These are phyloP conservation scores for Clavaria fumosa DNA, from an alignment of 768 basidiomycete species.

Conservation along the genomic window DNA sequence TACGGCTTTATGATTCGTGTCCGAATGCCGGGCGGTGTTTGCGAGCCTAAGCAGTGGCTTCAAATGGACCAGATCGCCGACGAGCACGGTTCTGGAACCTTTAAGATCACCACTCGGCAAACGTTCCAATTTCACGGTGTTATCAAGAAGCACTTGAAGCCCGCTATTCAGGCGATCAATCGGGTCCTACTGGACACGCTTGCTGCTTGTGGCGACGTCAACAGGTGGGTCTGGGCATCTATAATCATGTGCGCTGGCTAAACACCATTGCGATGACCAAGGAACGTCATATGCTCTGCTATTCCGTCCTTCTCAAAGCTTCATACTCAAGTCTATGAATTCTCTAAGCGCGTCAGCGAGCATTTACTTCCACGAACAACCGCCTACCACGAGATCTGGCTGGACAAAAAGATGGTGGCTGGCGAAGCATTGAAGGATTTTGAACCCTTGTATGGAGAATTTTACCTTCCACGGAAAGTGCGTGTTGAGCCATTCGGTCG, in stretches of 20 bases:
- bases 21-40: constrained; percentile 92
- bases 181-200: constrained; percentile 81
- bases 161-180: constrained; percentile 94
- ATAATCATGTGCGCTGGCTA: neutral
- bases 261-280: constrained; percentile 17
- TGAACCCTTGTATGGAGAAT: constrained; percentile 95
- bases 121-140: constrained; percentile 99
- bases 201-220: constrained; percentile 97
- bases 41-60: constrained; percentile 83
- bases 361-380: constrained; percentile 80
- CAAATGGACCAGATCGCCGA: constrained; percentile 94
- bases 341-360: constrained; percentile 70
- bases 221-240: constrained; percentile 37
- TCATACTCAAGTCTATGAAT: constrained; percentile 70
- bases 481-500: constrained; percentile 9
- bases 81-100: constrained; percentile 82
- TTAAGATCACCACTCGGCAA: constrained; percentile 94
- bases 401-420: constrained; percentile 91
- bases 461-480: constrained; percentile 94
- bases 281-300: constrained; percentile 83
- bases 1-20: constrained; percentile 98
- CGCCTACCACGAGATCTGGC: constrained; percentile 98
- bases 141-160: constrained; percentile 92
- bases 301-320: constrained; percentile 82
- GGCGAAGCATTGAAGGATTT: constrained; percentile 89